Base-by-base conservation (phyloP, 2,329 filamentous ascomycete species). In the Gaeumannomyces sp. region DNA sequence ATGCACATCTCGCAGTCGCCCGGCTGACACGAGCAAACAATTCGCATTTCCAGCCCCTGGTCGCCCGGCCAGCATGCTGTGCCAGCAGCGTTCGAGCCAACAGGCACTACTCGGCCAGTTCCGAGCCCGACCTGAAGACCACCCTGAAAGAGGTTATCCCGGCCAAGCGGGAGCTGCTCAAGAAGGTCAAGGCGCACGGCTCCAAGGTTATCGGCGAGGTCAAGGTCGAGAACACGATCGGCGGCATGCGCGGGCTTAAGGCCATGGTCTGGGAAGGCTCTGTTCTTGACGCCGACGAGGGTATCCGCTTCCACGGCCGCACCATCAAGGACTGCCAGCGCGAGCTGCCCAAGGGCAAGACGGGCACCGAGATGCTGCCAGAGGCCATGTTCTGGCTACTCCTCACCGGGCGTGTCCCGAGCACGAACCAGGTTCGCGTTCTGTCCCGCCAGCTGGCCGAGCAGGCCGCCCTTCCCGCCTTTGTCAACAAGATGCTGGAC, bases 301-400 rank as follows among this genome's bases (percentile, higher is more conserved):
- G 95, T 66, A 99, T 99, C 75, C 91, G 94, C 69, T 99, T 99
- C 84, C 95, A 98, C 77, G 95, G 95, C 75, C 90, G 90, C 73
- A 97, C 93, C 69, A 99, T 99, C 83, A 96, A 96, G 80, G 94
- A 99, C 75, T 99, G 95, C 82, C 95, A 98, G 76, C 86, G 89
- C 70, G 89, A 93, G 77, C 87, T 98, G 22, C 93, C 95, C 75
- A 98, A 97, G 83, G 95, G 94, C 70, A 92, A 85, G 66, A 87
- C 90, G 3, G 92, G 94, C 72, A 96, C 92, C 7, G 94, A 98
- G 80, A 99, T 98, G 95, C 86, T 98, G 16, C 95, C 95, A 61
- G 95, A 99, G 79, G 89, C 94, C 77, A 99, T 99, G 95, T 99
- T 99, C 85, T 99, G 95, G 95, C 87, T 98, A 58, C 87, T 99